Evolutionary conservation across 2,329 filamentous ascomycete genomes (phyloP).

Genomic region (Zasmidium citrigriseum): DNA sequence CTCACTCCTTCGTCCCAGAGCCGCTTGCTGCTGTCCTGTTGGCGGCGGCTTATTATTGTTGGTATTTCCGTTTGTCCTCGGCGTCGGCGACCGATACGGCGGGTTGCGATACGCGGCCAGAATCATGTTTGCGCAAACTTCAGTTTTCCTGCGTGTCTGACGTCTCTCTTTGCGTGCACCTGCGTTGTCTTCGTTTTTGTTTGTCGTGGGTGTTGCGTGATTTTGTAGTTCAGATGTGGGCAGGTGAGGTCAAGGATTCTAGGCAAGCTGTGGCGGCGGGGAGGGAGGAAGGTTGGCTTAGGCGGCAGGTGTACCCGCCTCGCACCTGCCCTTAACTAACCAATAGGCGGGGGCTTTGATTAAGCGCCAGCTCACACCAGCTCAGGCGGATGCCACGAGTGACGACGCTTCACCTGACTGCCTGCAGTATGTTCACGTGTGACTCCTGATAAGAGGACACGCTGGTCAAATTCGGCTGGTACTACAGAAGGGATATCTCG

Average conservation of each 20-base stretch:
- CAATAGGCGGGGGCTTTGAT: not conserved
- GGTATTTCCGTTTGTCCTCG: conserved; percentile 1
- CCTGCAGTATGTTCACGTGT: no score
- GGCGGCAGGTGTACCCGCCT: not conserved
- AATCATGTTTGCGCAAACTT: conserved; percentile 12
- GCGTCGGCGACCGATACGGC: conserved; percentile 26
- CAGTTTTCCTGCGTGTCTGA: not conserved
- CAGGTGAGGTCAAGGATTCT: not conserved
- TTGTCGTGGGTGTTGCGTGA: not conserved
- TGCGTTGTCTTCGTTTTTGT: no score
- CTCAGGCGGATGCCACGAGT: no score
- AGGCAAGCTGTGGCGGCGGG: not conserved
- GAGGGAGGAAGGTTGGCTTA: not conserved
- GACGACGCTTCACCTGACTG: not conserved
- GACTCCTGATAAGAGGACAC: no score
- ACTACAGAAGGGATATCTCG: no score
- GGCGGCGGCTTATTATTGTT: not conserved
- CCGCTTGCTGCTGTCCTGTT: not conserved
- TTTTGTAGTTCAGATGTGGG: not conserved
- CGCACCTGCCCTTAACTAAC: not conserved
- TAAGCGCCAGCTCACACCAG: not conserved
- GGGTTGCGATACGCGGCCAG: conserved; percentile 25
- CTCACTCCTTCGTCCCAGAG: not conserved
- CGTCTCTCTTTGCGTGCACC: not conserved
- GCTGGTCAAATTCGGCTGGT: no score